Percentiles rank a stretch among this genome's conserved stretches.
Evolutionary conservation across 495 filamentous ascomycete species (phyloP).

Genomic region (Xylaria telfairii): DNA sequence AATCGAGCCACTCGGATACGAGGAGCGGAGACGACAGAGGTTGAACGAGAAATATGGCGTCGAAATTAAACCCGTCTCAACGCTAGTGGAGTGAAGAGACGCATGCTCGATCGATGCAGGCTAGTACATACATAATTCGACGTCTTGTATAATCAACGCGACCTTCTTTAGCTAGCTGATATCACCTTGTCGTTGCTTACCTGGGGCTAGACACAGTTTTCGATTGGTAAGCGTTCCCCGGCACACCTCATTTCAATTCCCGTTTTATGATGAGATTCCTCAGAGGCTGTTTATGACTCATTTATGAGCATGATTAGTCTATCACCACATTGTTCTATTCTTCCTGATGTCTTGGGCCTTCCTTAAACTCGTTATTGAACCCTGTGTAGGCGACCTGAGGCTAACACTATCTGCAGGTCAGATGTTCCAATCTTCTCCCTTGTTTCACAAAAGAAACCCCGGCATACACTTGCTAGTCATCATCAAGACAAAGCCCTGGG

Average conservation of each 20-base stretch:
- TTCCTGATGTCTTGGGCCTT: slow-evolving; percentile 38
- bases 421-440: not conserved
- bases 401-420: not conserved
- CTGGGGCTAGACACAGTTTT: slow-evolving; percentile 1
- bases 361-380: not conserved
- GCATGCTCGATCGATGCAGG: slow-evolving; percentile 17
- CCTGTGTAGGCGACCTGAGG: not conserved
- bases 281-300: slow-evolving; percentile 59
- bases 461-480: not conserved
- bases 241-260: slow-evolving; percentile 8
- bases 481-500: not conserved
- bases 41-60: slow-evolving; percentile 92
- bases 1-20: slow-evolving; percentile 82
- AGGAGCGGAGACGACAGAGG: slow-evolving; percentile 80
- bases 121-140: slow-evolving; percentile 44
- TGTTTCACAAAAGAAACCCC: not conserved
- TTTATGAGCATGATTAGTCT: slow-evolving; percentile 50
- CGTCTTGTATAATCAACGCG: slow-evolving; percentile 29
- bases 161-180: slow-evolving; percentile 4
- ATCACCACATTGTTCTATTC: slow-evolving; percentile 55
- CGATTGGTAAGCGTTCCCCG: slow-evolving; percentile 13
- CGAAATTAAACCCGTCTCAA: slow-evolving; percentile 68
- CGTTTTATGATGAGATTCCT: slow-evolving; percentile 32
- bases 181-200: slow-evolving; percentile 9
- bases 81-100: slow-evolving; percentile 31